Conservation (phyloP, 352 stramenopile genomes). For the Phytophthora cactorum region DNA sequence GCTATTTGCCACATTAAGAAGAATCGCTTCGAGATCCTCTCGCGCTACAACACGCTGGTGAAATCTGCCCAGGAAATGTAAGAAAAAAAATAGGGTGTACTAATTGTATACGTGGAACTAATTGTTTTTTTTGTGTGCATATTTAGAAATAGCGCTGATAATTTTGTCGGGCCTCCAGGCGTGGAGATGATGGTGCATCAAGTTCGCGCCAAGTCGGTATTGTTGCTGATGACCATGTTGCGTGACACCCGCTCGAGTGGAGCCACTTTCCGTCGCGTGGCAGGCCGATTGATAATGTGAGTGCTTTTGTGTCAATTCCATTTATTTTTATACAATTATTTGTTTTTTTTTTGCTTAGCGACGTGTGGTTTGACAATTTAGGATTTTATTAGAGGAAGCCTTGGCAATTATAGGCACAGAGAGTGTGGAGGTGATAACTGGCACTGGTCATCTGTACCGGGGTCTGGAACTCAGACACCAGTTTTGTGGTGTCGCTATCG, state of each 20-base stretch:
- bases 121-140: background rate
- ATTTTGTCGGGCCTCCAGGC: slow-evolving; percentile 25
- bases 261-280: slow-evolving; percentile 43
- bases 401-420: slow-evolving; percentile 40
- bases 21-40: slow-evolving; percentile 75
- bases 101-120: background rate
- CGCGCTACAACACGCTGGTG: slow-evolving; percentile 62
- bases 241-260: slow-evolving; percentile 39
- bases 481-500: slow-evolving; percentile 52
- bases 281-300: slow-evolving; percentile 57
- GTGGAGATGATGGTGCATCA: slow-evolving; percentile 51
- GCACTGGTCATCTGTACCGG: slow-evolving; percentile 37
- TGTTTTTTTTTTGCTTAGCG: background rate
- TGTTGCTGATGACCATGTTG: slow-evolving; percentile 57
- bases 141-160: slow-evolving; percentile 45
- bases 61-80: slow-evolving; percentile 66
- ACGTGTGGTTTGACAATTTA: slow-evolving; percentile 10
- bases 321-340: background rate
- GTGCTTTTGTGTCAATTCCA: background rate
- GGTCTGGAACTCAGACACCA: slow-evolving; percentile 30
- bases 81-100: background rate
- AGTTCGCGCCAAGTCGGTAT: slow-evolving; percentile 46
- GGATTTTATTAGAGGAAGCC: slow-evolving; percentile 66
- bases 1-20: slow-evolving; percentile 86
- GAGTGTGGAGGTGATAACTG: slow-evolving; percentile 41